phyloP scores from a whole-genome alignment of 129 eudicot species.

The Silybum marianum region DNA sequence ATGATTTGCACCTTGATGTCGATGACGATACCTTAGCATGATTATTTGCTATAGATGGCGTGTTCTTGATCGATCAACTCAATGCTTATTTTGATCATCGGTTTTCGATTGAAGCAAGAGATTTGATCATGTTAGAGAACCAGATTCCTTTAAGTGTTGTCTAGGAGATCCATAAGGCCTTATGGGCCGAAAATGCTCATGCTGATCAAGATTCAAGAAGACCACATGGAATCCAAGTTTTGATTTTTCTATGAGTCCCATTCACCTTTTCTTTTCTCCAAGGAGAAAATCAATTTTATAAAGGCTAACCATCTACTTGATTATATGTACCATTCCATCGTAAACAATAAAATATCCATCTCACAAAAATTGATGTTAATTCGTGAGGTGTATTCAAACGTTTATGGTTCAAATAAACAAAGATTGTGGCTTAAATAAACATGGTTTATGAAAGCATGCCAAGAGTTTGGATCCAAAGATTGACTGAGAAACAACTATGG shows the following conservation, averaged over 20 bases:
- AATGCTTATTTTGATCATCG: not conserved
- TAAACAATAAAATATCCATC: conserved; percentile 11
- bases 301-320: conserved; percentile 13
- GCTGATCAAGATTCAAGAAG: not conserved
- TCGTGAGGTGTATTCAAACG: conserved; percentile 21
- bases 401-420: conserved; percentile 10
- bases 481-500: conserved; percentile 18
- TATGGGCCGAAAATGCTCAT: not conserved
- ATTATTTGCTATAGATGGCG: conserved; percentile 38
- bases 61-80: conserved; percentile 33
- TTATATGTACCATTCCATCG: conserved; percentile 27
- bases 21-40: conserved; percentile 37
- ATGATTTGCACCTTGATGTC: conserved; percentile 28
- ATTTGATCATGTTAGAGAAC: conserved; percentile 49
- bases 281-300: conserved; percentile 1
- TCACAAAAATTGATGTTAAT: conserved; percentile 6
- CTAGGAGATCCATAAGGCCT: conserved; percentile 23
- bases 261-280: conserved; percentile 9
- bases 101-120: conserved; percentile 4
- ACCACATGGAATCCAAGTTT: conserved; percentile 16
- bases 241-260: conserved; percentile 10
- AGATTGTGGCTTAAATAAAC: conserved; percentile 26
- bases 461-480: not conserved
- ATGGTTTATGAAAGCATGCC: conserved; percentile 25
- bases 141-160: conserved; percentile 42